Evolutionary conservation across 73 alveolate genomes (phyloP).

Genomic region (Vitrella brassicaformis): DNA sequence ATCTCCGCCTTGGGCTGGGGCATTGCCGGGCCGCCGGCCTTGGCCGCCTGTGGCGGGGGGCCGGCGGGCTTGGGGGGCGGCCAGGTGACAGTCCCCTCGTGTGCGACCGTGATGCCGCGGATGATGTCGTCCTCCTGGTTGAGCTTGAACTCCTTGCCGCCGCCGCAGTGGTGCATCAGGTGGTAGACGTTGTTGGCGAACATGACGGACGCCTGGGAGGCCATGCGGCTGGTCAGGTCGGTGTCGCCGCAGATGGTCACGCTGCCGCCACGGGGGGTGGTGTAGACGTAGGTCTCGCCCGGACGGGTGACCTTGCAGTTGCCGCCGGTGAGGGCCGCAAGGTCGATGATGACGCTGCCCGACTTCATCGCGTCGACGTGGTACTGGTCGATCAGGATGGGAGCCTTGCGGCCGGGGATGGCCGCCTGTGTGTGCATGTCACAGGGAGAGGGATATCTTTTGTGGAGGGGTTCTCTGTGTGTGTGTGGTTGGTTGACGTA

Average conservation of each 20-base stretch:
- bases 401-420: slow-evolving; percentile 58
- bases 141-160: slow-evolving; percentile 1
- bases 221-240: slow-evolving; percentile 49
- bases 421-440: too few species aligned
- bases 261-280: neutral
- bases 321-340: slow-evolving; percentile 75
- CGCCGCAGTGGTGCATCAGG: slow-evolving; percentile 6
- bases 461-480: too few species aligned
- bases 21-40: too few species aligned
- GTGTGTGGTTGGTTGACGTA: too few species aligned
- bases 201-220: slow-evolving; percentile 19
- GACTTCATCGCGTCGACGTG: slow-evolving; percentile 41
- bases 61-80: too few species aligned
- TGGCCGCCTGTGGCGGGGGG: too few species aligned
- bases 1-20: too few species aligned
- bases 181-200: slow-evolving; percentile 9
- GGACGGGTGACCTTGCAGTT: slow-evolving; percentile 38
- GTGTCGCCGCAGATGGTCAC: slow-evolving; percentile 52
- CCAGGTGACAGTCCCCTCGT: too few species aligned
- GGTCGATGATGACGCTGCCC: slow-evolving; percentile 64
- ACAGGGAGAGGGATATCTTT: too few species aligned
- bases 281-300: slow-evolving; percentile 34
- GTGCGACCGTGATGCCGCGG: too few species aligned
- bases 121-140: slow-evolving; percentile 16
- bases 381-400: slow-evolving; percentile 31